Conservation (phyloP, 164 flowering plant species). For the Piper longum region DNA sequence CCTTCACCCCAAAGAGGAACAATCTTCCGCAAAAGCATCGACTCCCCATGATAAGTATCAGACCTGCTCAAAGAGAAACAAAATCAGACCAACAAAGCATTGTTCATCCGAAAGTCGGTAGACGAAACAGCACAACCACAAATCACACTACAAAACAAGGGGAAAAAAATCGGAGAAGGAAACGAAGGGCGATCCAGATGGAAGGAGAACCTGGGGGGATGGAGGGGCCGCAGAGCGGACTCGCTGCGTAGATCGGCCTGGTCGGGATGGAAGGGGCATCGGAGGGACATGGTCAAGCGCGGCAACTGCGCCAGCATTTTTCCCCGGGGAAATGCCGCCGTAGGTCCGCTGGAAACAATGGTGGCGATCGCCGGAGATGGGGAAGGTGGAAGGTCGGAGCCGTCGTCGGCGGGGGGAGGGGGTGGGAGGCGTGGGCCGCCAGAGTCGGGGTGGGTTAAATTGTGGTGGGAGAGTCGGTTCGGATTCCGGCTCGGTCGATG, state of each 20-base stretch:
- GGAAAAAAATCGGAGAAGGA: neutral
- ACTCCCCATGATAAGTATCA: slow-evolving; percentile 40
- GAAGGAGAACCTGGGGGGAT: slow-evolving; percentile 27
- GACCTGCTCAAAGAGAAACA: slow-evolving; percentile 16
- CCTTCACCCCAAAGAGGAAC: slow-evolving; percentile 82
- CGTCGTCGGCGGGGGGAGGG: no score
- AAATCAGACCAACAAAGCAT: neutral
- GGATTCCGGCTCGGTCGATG: no score
- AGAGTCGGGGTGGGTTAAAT: no score
- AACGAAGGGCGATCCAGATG: neutral
- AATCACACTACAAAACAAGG: no score
- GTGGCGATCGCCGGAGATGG: no score
- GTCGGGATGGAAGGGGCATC: slow-evolving; percentile 77
- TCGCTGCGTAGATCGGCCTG: slow-evolving; percentile 74
- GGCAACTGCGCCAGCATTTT: slow-evolving; percentile 70
- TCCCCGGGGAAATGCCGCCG: neutral
- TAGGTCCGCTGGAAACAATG: no score
- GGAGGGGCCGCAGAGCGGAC: slow-evolving; percentile 36
- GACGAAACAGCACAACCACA: no score
- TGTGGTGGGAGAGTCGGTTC: no score
- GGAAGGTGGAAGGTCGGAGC: no score
- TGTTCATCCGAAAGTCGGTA: no score
- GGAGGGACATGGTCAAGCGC: slow-evolving; percentile 60
- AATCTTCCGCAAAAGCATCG: slow-evolving; percentile 63
- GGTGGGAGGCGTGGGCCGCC: no score